A percentile compares a stretch with the other conserved stretches of the same genome.
These are phyloP conservation scores for Orbilia javanica DNA, from an alignment of 2,329 filamentous ascomycete species.

Conservation along the genomic window DNA sequence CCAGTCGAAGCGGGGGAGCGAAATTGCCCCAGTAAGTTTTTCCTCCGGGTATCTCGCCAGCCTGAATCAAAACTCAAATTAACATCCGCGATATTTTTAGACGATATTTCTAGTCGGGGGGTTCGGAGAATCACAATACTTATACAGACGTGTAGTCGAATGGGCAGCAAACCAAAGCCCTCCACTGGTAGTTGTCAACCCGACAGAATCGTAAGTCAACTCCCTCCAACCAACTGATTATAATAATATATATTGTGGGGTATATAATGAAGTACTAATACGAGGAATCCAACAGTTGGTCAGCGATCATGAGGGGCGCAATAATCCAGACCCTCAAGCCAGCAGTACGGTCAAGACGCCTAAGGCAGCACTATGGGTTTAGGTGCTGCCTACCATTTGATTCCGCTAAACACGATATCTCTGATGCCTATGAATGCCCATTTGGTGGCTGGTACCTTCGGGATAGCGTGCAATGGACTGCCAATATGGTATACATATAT, in stretches of 20 bases:
- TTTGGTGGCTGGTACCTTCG: conserved; percentile 10
- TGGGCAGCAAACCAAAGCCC: conserved; percentile 13
- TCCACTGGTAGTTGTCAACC: conserved; percentile 15
- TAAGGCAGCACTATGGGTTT: conserved; percentile 39
- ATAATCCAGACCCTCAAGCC: conserved; percentile 20
- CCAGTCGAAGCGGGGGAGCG: not conserved
- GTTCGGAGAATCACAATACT: conserved; percentile 31
- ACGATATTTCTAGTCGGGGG: conserved; percentile 29
- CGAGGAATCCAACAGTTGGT: conserved; percentile 8
- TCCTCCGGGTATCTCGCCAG: not conserved
- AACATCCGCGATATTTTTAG: not conserved
- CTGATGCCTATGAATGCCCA: conserved; percentile 6
- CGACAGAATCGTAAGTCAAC: conserved; percentile 22
- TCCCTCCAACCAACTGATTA: too few relatives aligned
- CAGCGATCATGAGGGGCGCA: conserved; percentile 40
- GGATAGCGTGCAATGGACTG: conserved; percentile 7
- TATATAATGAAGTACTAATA: not conserved
- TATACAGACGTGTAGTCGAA: conserved; percentile 13
- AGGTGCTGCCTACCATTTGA: not conserved
- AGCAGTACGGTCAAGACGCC: conserved; percentile 1
- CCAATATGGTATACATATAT: conserved; percentile 21
- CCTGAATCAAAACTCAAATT: not conserved
- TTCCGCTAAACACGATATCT: not conserved
- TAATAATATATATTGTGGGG: not conserved
- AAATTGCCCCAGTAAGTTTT: not conserved